These are phyloP conservation scores for Pseudonitzschia multiseries DNA, from an alignment of 108 stramenopile genomes.

Conservation along the genomic window DNA sequence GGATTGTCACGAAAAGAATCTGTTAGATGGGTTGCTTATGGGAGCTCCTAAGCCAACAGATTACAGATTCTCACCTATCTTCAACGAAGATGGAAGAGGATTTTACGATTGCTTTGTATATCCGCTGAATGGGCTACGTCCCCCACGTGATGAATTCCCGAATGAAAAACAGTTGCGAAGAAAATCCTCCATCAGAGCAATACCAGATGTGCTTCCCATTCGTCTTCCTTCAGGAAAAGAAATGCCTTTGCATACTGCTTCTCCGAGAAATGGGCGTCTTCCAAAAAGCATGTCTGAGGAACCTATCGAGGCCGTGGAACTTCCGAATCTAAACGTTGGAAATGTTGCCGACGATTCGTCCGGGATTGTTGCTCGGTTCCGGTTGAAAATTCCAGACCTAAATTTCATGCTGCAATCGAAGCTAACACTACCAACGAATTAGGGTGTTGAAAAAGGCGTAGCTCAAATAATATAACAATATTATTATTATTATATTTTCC, in stretches of 20 bases:
- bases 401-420: constrained; percentile 39
- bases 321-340: not conserved
- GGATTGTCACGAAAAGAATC: not conserved
- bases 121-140: constrained; percentile 17
- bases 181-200: not conserved
- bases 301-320: not conserved
- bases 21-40: not conserved
- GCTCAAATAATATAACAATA: too few species aligned
- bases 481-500: not conserved
- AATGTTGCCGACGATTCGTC: not conserved
- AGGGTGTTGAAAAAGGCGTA: not conserved
- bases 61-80: not conserved
- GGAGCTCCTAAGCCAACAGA: not conserved
- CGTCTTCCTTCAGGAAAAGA: constrained; percentile 25
- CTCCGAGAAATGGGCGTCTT: constrained; percentile 4
- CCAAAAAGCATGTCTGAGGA: not conserved
- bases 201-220: constrained; percentile 40
- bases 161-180: constrained; percentile 9
- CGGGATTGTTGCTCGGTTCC: not conserved
- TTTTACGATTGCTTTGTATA: constrained; percentile 20
- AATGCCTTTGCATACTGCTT: constrained; percentile 22
- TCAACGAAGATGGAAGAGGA: constrained; percentile 26
- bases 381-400: constrained; percentile 32
- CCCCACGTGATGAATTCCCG: not conserved
- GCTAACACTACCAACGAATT: constrained; percentile 25